Percentiles rank a stretch among this genome's conserved stretches.
Conservation (phyloP, 1,284 basidiomycete genomes). For the Fomitopsis betulina region DNA sequence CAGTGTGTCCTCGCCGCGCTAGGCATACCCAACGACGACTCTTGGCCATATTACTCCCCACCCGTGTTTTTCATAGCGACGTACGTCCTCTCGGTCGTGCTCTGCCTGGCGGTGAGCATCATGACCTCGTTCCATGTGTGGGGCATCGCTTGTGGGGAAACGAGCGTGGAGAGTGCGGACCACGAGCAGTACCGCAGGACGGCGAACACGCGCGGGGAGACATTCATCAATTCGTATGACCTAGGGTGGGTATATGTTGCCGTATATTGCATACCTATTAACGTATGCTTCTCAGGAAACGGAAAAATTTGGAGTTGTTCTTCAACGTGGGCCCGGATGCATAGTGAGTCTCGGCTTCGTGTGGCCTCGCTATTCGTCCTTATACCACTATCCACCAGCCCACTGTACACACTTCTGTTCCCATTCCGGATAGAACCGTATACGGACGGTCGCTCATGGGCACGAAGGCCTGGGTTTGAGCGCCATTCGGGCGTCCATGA, state of each 20-base stretch:
- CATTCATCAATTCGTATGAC: conserved; percentile 90
- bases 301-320: conserved; percentile 77
- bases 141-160: conserved; percentile 77
- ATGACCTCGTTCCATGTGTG: conserved; percentile 84
- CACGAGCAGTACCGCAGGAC: conserved; percentile 73
- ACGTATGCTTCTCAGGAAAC: conserved; percentile 32
- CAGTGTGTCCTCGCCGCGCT: conserved; percentile 51
- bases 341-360: conserved; percentile 55
- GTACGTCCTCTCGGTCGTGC: conserved; percentile 74
- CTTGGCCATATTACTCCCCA: conserved; percentile 70
- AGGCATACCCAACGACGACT: conserved; percentile 30
- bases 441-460: conserved; percentile 84
- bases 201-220: conserved; percentile 70
- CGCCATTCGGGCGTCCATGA: conserved; percentile 54
- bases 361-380: neutral
- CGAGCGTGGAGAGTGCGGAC: conserved; percentile 89
- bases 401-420: conserved; percentile 72
- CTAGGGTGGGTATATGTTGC: conserved; percentile 53
- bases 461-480: conserved; percentile 59
- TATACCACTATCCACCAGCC: conserved; percentile 36
- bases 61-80: conserved; percentile 67
- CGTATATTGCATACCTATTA: neutral
- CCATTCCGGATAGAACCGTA: conserved; percentile 81
- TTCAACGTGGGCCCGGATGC: conserved; percentile 83
- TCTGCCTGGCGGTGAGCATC: conserved; percentile 75